These are phyloP conservation scores for Cercospora brassicicola DNA, from an alignment of 2,329 filamentous ascomycete genomes.

Conservation along the genomic window DNA sequence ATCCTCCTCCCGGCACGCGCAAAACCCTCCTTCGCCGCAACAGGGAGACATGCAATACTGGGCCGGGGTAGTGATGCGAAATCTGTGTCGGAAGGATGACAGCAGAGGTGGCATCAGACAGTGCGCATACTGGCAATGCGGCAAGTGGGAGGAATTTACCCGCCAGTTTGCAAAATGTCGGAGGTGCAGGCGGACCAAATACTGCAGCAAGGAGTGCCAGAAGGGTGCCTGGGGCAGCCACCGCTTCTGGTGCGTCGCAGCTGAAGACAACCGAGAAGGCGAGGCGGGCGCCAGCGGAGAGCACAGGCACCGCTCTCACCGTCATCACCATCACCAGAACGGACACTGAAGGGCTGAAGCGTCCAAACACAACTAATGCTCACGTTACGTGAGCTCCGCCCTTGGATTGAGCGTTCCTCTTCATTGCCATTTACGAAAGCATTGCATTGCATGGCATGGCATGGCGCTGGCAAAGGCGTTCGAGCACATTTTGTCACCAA, in stretches of 20 bases:
- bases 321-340: constrained; percentile 27
- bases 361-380: constrained; percentile 2
- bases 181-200: constrained; percentile 87
- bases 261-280: constrained; percentile 47
- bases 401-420: constrained; percentile 1
- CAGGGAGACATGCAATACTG: constrained; percentile 87
- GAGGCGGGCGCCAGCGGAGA: constrained; percentile 30
- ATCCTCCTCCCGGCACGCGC: constrained; percentile 63
- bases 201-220: constrained; percentile 98
- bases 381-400: neutral
- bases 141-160: constrained; percentile 96
- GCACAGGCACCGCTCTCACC: constrained; percentile 30
- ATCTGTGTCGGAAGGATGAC: constrained; percentile 97
- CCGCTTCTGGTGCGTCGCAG: constrained; percentile 92
- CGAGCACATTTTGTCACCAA: constrained; percentile 1
- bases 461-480: constrained; percentile 8
- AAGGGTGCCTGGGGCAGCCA: constrained; percentile 99
- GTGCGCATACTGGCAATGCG: constrained; percentile 96
- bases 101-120: constrained; percentile 90
- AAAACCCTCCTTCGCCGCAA: constrained; percentile 58
- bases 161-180: constrained; percentile 98
- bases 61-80: constrained; percentile 98
- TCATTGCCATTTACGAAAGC: constrained; percentile 4
- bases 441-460: constrained; percentile 13
- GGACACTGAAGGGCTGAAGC: constrained; percentile 10